A percentile compares a stretch with the other conserved stretches of the same genome.
Conservation (phyloP, 2,329 filamentous ascomycete genomes). For the Madurella mycetomatis region DNA sequence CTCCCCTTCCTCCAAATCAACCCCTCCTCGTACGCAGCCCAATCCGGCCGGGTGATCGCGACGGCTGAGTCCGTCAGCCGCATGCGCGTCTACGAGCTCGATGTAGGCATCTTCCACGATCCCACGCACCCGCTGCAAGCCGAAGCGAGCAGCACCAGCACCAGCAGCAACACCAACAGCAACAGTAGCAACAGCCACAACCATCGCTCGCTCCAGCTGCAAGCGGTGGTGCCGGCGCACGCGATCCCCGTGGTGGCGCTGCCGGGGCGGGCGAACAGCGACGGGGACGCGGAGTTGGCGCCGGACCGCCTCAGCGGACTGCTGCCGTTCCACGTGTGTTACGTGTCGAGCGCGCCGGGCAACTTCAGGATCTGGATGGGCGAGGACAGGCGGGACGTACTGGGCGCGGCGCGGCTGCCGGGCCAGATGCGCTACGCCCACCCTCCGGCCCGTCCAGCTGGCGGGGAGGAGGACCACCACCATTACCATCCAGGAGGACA, state of each 20-base stretch:
- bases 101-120: constrained; percentile 6
- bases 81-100: constrained; percentile 21
- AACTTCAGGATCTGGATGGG: constrained; percentile 37
- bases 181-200: too few relatives aligned
- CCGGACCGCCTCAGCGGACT: constrained; percentile 37
- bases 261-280: constrained; percentile 2
- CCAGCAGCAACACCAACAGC: too few relatives aligned
- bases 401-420: constrained; percentile 39
- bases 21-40: constrained; percentile 33
- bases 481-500: background rate
- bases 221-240: constrained; percentile 20
- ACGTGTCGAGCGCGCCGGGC: constrained; percentile 38
- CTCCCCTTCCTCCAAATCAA: constrained; percentile 34
- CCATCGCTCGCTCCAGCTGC: too few relatives aligned
- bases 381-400: constrained; percentile 40
- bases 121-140: background rate
- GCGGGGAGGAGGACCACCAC: background rate
- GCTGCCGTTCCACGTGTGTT: constrained; percentile 40
- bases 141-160: too few relatives aligned
- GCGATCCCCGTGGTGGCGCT: constrained; percentile 30
- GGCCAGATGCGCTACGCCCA: constrained; percentile 29
- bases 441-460: constrained; percentile 4
- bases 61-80: constrained; percentile 21
- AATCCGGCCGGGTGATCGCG: constrained; percentile 26
- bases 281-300: constrained; percentile 1